These are phyloP conservation scores for Candida dajiaensis DNA, from an alignment of 805 yeast species.

Conservation along the genomic window DNA sequence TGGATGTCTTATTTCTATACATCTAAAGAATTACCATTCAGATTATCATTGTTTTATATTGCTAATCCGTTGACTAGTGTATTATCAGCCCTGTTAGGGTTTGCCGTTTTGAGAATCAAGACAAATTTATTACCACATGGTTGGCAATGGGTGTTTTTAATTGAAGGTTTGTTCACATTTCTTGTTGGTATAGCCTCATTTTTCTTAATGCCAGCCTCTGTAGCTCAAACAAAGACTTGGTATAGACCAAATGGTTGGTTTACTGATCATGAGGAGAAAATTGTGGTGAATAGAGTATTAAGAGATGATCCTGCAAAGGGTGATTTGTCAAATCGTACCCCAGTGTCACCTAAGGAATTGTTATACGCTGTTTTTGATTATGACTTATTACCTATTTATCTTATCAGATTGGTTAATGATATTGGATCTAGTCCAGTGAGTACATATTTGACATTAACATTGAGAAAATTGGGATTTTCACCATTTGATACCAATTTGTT, in stretches of 20 bases:
- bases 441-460: constrained; percentile 41
- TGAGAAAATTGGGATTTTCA: constrained; percentile 43
- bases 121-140: constrained; percentile 42
- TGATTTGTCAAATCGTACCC: constrained; percentile 58
- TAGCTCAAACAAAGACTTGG: constrained; percentile 46
- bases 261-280: constrained; percentile 49
- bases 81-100: constrained; percentile 43
- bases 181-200: constrained; percentile 43
- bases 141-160: constrained; percentile 63
- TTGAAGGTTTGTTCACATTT: constrained; percentile 57
- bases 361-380: constrained; percentile 39
- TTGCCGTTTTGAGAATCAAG: constrained; percentile 47
- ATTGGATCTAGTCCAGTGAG: constrained; percentile 28
- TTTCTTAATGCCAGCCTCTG: constrained; percentile 51
- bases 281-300: constrained; percentile 51
- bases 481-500: constrained; percentile 46
- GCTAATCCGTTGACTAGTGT: constrained; percentile 44
- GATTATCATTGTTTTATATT: constrained; percentile 58
- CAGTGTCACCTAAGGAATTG: constrained; percentile 35
- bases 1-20: constrained; percentile 69
- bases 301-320: constrained; percentile 64
- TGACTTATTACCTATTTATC: constrained; percentile 53
- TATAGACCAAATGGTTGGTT: constrained; percentile 48
- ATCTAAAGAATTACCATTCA: constrained; percentile 47
- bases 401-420: constrained; percentile 36